These are phyloP conservation scores for Melaleuca alternifolia DNA, from an alignment of 345 rosid species.

Conservation along the genomic window DNA sequence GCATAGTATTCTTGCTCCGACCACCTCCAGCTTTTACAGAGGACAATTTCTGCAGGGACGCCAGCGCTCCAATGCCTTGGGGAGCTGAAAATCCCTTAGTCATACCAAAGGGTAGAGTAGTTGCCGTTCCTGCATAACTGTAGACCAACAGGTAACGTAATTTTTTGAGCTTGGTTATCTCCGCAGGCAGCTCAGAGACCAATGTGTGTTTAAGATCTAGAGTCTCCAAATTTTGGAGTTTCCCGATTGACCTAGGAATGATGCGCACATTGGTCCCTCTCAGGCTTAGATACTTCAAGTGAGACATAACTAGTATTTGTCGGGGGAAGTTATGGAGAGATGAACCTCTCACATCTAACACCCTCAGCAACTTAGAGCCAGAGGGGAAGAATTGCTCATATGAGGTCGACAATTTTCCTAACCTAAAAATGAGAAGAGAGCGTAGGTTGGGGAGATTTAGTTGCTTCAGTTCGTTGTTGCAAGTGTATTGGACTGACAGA, in stretches of 20 bases:
- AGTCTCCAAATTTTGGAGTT: neutral
- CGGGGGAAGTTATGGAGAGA: neutral
- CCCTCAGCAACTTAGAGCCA: neutral
- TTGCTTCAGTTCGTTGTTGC: neutral
- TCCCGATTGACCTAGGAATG: neutral
- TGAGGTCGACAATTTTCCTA: neutral
- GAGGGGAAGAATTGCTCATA: neutral
- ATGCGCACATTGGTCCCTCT: neutral
- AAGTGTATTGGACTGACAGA: neutral
- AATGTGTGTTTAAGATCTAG: neutral
- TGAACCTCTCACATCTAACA: neutral
- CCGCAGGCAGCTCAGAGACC: neutral
- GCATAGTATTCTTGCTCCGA: no score
- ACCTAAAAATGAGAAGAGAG: neutral
- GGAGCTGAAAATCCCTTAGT: neutral
- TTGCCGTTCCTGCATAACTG: rapidly evolving
- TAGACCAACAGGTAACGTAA: neutral
- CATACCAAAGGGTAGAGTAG: rapidly evolving
- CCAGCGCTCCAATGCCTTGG: neutral
- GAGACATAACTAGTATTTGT: neutral
- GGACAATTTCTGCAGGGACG: no score
- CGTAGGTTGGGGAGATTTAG: neutral
- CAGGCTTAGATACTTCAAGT: neutral
- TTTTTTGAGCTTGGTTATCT: neutral
- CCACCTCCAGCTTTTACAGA: no score